Evolutionary conservation across 1,284 basidiomycete genomes (phyloP).

Genomic region (Phlebopus sp.): DNA sequence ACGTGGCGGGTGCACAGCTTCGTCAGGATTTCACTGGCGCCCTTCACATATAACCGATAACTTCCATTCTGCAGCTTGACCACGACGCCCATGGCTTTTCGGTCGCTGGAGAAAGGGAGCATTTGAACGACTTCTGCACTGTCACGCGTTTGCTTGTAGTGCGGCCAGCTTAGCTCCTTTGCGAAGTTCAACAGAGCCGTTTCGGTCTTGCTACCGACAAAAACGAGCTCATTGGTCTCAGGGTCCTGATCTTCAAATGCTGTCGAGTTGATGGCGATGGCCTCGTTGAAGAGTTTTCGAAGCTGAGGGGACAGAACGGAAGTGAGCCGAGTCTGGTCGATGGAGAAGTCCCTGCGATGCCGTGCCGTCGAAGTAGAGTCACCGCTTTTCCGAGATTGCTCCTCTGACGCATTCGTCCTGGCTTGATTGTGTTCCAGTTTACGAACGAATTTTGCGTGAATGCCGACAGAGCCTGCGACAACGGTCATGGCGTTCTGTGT

Average conservation of each 20-base stretch:
- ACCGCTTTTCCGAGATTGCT: slow-evolving; percentile 37
- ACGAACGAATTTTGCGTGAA: slow-evolving; percentile 91
- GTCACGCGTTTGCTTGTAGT: slow-evolving; percentile 73
- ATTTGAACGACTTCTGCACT: slow-evolving; percentile 76
- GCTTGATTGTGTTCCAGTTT: slow-evolving; percentile 71
- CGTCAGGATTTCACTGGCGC: slow-evolving; percentile 90
- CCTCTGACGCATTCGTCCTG: slow-evolving; percentile 73
- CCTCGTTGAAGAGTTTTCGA: slow-evolving; percentile 74
- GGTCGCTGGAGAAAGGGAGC: slow-evolving; percentile 93
- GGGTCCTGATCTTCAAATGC: slow-evolving; percentile 86
- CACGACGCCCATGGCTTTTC: slow-evolving; percentile 96
- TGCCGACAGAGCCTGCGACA: slow-evolving; percentile 92
- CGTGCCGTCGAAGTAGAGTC: slow-evolving; percentile 34
- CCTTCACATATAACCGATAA: slow-evolving; percentile 87
- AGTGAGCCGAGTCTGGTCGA: slow-evolving; percentile 77
- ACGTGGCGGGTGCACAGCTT: slow-evolving; percentile 75
- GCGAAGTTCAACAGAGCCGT: slow-evolving; percentile 89
- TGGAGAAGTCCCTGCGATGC: slow-evolving; percentile 72
- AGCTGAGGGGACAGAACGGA: slow-evolving; percentile 62
- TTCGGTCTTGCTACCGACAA: slow-evolving; percentile 97
- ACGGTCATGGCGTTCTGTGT: slow-evolving; percentile 96
- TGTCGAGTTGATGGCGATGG: slow-evolving; percentile 92
- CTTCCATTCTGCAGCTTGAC: slow-evolving; percentile 56
- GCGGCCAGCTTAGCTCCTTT: slow-evolving; percentile 81
- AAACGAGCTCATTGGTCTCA: slow-evolving; percentile 61